Base-by-base conservation (phyloP, 148 eudicot species). In the Persicaria tinctoria region DNA sequence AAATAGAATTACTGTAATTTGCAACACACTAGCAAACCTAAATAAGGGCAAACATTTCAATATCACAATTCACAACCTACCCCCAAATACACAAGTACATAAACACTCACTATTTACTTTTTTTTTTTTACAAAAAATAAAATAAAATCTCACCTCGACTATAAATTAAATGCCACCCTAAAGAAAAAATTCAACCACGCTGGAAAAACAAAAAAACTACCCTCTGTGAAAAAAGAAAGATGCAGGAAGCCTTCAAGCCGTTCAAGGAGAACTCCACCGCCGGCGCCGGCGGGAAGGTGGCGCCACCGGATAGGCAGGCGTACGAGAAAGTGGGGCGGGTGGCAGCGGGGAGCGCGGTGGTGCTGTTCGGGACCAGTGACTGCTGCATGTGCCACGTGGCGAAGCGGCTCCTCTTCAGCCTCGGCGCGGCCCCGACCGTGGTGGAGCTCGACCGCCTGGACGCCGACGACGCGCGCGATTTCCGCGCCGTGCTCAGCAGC, bases 351-450 rank as follows among this genome's bases (percentile, higher is more conserved):
- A 90, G 90, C 75, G 95, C 95, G 2, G 95, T 90, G 74, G 95
- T 90, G 71, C 84, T 90, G 13, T 82, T 90, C 76, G 82, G 85
- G 38, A 53, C 76, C 6, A 77, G 76, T n/a, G 92, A 86, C 9
- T 90, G 95, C 54, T 90, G 95, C 81, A 88, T 90, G 92, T 82
- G 92, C 73, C 90, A 84, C 68, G 95, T 90, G n/a, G 95, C 80
- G 2, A 90, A 86, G 70, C 92, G 84, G 55, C 90, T 90, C 7
- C 89, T 90, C 45, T 70, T 85, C n/a, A 75, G 92, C 69, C 95
- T 90, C 9, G 95, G 95, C 0, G 95, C 84, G 1, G 92, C 87
- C 0, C 95, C 95, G 3, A 79, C 89, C 6, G 75, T 90, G 12
- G 69, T 88, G 4, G 90, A 90, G 72, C 82, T 90, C 44, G 87